Evolutionary conservation across 1,284 basidiomycete species (phyloP).

Genomic region (Gomphus bonarii): DNA sequence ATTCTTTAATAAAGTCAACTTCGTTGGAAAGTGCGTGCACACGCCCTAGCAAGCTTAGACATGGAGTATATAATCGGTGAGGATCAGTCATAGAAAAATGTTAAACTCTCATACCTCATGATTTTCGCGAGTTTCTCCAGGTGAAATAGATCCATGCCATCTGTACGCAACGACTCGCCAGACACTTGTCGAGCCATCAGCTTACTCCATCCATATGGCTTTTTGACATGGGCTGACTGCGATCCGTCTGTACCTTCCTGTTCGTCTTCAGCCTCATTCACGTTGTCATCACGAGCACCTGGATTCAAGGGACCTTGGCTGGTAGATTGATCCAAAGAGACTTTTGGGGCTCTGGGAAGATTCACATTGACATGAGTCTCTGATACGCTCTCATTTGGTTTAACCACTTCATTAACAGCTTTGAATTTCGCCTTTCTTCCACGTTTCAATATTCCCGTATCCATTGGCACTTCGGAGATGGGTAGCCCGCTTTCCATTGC

Average conservation of each 20-base stretch:
- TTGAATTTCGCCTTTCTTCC: constrained; percentile 28
- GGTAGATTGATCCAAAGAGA: not conserved
- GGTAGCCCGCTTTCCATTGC: constrained; percentile 33
- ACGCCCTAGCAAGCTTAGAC: not conserved
- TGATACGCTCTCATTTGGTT: not conserved
- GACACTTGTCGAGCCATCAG: not conserved
- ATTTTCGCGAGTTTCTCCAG: not conserved
- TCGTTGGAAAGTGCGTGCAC: not conserved
- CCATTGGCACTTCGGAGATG: constrained; percentile 20
- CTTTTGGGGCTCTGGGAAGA: not conserved
- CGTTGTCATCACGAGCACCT: not conserved
- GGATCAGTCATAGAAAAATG: not conserved
- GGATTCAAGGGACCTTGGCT: not conserved
- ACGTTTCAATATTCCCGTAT: constrained; percentile 30
- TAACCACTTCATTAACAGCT: not conserved
- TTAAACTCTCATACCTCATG: not conserved
- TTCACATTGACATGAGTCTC: not conserved
- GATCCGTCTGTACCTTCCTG: not conserved
- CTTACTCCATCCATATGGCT: not conserved
- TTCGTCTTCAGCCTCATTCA: not conserved
- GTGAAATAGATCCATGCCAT: constrained; percentile 9
- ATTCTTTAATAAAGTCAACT: not conserved
- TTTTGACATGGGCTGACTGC: not conserved
- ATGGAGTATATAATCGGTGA: not conserved
- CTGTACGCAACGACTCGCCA: not conserved